Evolutionary conservation across 495 filamentous ascomycete species (phyloP), one percentile per base, ranked within the genome.

Genomic region (Aspergillus carlsbadensis): DNA sequence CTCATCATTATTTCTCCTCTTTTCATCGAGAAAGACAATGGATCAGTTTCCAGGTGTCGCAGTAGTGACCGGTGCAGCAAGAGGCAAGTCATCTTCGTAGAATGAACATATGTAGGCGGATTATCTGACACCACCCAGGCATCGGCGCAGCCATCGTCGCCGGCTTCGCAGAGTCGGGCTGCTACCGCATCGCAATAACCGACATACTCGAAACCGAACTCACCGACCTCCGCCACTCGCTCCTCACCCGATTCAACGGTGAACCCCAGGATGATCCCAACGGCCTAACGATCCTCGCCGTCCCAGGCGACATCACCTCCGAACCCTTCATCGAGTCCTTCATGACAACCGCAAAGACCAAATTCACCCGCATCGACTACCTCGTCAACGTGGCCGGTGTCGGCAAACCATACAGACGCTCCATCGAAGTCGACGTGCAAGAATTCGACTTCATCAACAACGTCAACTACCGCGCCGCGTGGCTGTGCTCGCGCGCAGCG

Each of bases 91-190:
- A 20, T n/a, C n/a, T n/a, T n/a, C n/a, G n/a, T n/a, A n/a, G n/a
- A n/a, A n/a, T n/a, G n/a, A n/a, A n/a, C n/a, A n/a, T n/a, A n/a
- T n/a, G n/a, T n/a, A n/a, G n/a, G n/a, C n/a, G n/a, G n/a, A n/a
- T n/a, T n/a, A 44, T 18, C 6, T 3, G 33, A n/a, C 44, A 15
- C n/a, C 17, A 11, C 3, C 26, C 29, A 82, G 81, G 81, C 24
- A 84, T 83, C 63, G 81, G 81, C n/a, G 74, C 75, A 5, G 78
- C 78, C 3, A 71, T 72, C 8, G 77, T 78, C n/a, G 70, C 67
- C 17, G 72, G 70, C 0, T 84, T 84, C 62, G 80, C 76, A 0
- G 53, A 62, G 2, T 72, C 73, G 43, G 81, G 81, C n/a, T 82
- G 79, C 66, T 31, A 63, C 0, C 57, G 62, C 22, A 75, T 83